Base-by-base conservation (phyloP, 169 alveolate genomes). In the Neospora caninum region DNA sequence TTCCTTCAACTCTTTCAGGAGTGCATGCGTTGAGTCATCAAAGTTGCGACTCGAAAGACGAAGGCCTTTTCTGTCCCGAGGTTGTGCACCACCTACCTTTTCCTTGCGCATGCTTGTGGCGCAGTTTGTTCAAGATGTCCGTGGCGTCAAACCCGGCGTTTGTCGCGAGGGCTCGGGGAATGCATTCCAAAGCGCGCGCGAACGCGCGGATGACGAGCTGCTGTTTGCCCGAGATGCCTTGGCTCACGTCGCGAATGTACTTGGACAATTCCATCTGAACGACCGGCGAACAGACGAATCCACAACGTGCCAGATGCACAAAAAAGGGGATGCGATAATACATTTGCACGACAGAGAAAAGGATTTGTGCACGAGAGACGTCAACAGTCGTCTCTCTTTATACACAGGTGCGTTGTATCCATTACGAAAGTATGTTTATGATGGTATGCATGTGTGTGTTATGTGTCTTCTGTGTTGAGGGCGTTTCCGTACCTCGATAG, bases 151-250 rank as follows among this genome's bases (percentile, higher is more conserved):
- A 97, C 13, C 99, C 99, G 0, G 99, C 98, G 96, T 99, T 99
- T n/a, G 97, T 98, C 20, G 99, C 99, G n/a, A 99, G 96, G 36
- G 99, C 97, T 95, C 98, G 97, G 39, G 99, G 99, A 92, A 99
- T 99, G 36, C 97, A 97, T 96, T 99, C 99, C 41, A 99, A 96
- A 27, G 99, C 99, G 88, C 98, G 67, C 0, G 99, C 99, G 93
- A 95, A 99, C 0, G 99, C 96, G 88, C 98, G 97, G 86, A 99
- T 96, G 80, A 99, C 98, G 10, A 98, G 96, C 96, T 99, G 99
- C 93, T 98, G 98, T 93, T 98, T 99, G 67, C 99, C 99, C 49
- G 96, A 95, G 70, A 98, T 97, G 1, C 97, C 93, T 94, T 99
- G 96, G 54, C 98, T 95, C 64, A 91, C 91, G 42, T 97, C 98